Evolutionary conservation across 2,329 filamentous ascomycete species (phyloP), one percentile per base, ranked within the genome.

Genomic region (Purpureocillium lavendulum): DNA sequence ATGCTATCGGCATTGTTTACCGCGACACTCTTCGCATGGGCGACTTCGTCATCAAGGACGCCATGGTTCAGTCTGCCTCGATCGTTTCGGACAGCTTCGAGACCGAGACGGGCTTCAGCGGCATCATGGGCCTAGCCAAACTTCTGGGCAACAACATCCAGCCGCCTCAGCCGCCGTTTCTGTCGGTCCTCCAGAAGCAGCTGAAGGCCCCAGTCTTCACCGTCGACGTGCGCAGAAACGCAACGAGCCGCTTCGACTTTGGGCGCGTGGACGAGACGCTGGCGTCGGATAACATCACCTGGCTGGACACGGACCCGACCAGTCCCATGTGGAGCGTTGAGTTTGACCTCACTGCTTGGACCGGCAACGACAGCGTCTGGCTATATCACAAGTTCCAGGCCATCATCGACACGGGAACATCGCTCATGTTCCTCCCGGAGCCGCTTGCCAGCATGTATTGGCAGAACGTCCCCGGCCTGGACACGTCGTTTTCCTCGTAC

Each of bases 391-490:
- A 51, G 14, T 68, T 71, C 48, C 60, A 62, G 21, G 73, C 78
- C 35, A 80, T 83, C 40, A 68, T 76, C 21, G 82, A 87, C 58
- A 86, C 82, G 3, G 82, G 81, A 17, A 83, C 80, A 4, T 79
- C 80, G 1, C 65, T 86, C 39, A 65, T 86, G 54, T 71, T 84
- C 36, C 61, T 82, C 18, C 71, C 75, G 24, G 61, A 70, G 13
- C 60, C 66, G 8, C 62, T 82, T n/a, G 74, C 73, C 2, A 54
- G 66, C 21, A 65, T 66, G 28, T 87, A 85, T 61, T 86, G 80
- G 61, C 54, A 54, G 24, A 56, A 66, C 35, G 72, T 84, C 2
- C 55, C 69, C 0, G 67, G 41, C 34, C 65, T 71, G n/a, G 24
- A 40, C 17, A 56, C 21, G 55, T 66, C 37, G 72, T 84, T 3